phyloP scores from a whole-genome alignment of 139 green algal species.

The Chlorella sp. region DNA sequence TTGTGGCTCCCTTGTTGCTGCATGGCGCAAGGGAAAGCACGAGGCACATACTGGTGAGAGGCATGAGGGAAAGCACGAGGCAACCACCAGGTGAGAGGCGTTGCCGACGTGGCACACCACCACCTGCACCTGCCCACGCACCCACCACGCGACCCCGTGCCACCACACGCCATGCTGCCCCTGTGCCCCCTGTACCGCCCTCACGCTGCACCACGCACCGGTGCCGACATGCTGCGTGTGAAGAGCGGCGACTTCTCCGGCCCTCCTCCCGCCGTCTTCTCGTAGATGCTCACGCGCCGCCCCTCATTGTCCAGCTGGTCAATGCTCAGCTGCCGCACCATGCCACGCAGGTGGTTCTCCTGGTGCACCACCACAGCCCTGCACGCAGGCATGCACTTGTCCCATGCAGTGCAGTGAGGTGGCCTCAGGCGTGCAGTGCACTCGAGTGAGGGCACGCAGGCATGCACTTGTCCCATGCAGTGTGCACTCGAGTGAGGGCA shows the following conservation, averaged over 20 bases:
- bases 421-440: too few species aligned
- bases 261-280: constrained; percentile 19
- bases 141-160: too few species aligned
- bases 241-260: constrained; percentile 31
- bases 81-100: not conserved
- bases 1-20: not conserved
- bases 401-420: too few species aligned
- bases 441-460: too few species aligned
- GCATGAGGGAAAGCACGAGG: not conserved
- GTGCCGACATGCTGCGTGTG: constrained; percentile 40
- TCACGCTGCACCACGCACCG: constrained; percentile 12
- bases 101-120: not conserved
- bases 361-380: constrained; percentile 13
- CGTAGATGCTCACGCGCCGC: constrained; percentile 69
- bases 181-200: not conserved
- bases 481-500: too few species aligned
- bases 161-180: not conserved
- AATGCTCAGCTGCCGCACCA: constrained; percentile 82
- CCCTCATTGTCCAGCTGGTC: constrained; percentile 99
- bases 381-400: too few species aligned
- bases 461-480: too few species aligned
- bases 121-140: not conserved
- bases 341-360: constrained; percentile 38
- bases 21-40: not conserved
- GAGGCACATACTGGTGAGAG: not conserved